phyloP scores from a whole-genome alignment of 306 rosid species.

The Cucumis cinereus region DNA sequence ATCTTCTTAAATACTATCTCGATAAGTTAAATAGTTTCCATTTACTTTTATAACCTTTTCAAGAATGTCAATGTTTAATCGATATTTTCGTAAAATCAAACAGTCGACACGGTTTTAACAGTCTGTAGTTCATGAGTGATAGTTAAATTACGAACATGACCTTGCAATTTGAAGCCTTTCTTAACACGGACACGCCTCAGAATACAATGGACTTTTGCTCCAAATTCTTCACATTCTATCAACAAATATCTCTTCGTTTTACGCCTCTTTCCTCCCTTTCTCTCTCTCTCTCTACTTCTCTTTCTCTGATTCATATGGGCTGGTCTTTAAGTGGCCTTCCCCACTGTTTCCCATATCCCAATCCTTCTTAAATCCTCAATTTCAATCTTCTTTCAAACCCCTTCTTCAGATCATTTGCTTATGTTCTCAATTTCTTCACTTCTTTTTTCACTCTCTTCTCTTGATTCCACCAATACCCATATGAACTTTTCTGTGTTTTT shows the following conservation, averaged over 20 bases:
- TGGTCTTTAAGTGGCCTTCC: background rate
- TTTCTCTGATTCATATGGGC: conserved; percentile 7
- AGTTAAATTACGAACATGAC: background rate
- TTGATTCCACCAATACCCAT: background rate
- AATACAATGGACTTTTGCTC: background rate
- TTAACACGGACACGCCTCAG: background rate
- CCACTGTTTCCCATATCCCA: conserved; percentile 9
- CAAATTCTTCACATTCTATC: background rate
- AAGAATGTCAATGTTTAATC: too few relatives aligned
- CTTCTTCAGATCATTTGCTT: conserved; percentile 3
- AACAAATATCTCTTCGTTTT: conserved; percentile 8
- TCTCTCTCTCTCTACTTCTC: background rate
- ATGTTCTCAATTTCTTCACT: background rate
- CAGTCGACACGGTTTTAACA: background rate
- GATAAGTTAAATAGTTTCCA: too few relatives aligned
- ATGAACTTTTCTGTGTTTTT: background rate
- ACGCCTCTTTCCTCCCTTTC: background rate
- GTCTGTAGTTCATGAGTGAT: background rate
- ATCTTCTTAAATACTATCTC: too few relatives aligned
- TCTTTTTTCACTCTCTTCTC: background rate
- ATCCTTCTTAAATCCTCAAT: conserved; percentile 4
- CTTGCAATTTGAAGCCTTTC: background rate
- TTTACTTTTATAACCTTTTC: too few relatives aligned
- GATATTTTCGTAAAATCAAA: too few relatives aligned
- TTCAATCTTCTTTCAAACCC: background rate